Percentiles rank a stretch among this genome's conserved stretches.
phyloP scores from a whole-genome alignment of 1,284 basidiomycete species.

The Laetiporus sulphureus region DNA sequence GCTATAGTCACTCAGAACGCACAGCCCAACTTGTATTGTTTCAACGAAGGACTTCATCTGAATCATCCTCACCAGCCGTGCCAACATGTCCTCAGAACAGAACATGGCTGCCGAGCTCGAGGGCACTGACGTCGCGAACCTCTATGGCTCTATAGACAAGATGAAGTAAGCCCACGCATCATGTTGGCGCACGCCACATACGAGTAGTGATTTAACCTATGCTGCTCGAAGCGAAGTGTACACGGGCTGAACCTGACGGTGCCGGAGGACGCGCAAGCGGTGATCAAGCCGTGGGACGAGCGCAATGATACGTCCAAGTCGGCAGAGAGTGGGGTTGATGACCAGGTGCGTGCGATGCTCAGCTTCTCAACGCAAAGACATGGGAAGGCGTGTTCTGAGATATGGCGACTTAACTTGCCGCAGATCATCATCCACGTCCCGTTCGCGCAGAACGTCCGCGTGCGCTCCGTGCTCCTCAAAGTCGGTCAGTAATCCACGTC shows the following conservation, averaged over 20 bases:
- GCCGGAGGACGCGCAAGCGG: conserved; percentile 65
- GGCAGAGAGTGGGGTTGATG: conserved; percentile 71
- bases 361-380: too few species aligned
- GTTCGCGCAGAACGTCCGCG: conserved; percentile 69
- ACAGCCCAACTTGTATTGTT: too few species aligned
- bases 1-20: too few species aligned
- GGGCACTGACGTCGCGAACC: conserved; percentile 44
- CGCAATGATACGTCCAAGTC: conserved; percentile 60
- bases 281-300: conserved; percentile 78
- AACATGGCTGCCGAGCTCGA: conserved; percentile 14
- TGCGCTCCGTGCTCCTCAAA: conserved; percentile 69
- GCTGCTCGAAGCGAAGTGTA: conserved; percentile 42
- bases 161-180: conserved; percentile 51
- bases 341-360: conserved; percentile 47
- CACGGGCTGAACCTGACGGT: conserved; percentile 72
- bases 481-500: conserved; percentile 40
- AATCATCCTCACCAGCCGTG: too few species aligned
- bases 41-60: too few species aligned
- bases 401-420: conserved; percentile 2
- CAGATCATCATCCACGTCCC: conserved; percentile 77
- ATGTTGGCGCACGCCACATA: conserved; percentile 4
- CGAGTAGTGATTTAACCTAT: not conserved
- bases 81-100: conserved; percentile 9
- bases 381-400: not conserved
- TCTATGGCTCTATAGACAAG: conserved; percentile 61